These are phyloP conservation scores for Aureobasidium sp. DNA, from an alignment of 2,329 filamentous ascomycete genomes.

Conservation along the genomic window DNA sequence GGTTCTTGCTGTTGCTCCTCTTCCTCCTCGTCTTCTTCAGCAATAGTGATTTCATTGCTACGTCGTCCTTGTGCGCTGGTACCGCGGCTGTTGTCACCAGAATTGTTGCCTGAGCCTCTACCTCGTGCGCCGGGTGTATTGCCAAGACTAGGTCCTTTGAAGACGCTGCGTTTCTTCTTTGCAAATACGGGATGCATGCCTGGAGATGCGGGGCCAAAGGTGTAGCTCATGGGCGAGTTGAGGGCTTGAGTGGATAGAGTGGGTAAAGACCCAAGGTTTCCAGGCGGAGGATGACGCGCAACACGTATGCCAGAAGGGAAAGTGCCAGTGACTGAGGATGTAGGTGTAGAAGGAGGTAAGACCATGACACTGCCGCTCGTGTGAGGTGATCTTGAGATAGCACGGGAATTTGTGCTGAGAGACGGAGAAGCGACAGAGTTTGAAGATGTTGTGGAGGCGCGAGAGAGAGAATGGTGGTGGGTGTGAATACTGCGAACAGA, in stretches of 20 bases:
- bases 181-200: conserved; percentile 62
- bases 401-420: conserved; percentile 7
- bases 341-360: conserved; percentile 35
- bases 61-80: conserved; percentile 60
- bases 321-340: conserved; percentile 53
- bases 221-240: conserved; percentile 5
- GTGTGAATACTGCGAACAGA: conserved; percentile 87
- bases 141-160: conserved; percentile 69
- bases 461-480: conserved; percentile 73
- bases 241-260: background rate
- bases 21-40: conserved; percentile 12
- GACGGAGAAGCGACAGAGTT: conserved; percentile 50
- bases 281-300: conserved; percentile 26
- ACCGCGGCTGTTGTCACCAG: conserved; percentile 25
- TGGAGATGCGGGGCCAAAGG: conserved; percentile 51
- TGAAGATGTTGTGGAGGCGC: conserved; percentile 78
- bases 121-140: conserved; percentile 40
- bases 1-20: background rate
- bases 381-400: conserved; percentile 11
- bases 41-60: conserved; percentile 56
- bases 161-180: conserved; percentile 70
- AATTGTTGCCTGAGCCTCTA: conserved; percentile 14
- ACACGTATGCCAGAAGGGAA: conserved; percentile 12
- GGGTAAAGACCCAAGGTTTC: conserved; percentile 25
- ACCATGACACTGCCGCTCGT: conserved; percentile 20